phyloP scores from a whole-genome alignment of 2,329 filamentous ascomycete species.

The Ploettnerulaceae sp. region DNA sequence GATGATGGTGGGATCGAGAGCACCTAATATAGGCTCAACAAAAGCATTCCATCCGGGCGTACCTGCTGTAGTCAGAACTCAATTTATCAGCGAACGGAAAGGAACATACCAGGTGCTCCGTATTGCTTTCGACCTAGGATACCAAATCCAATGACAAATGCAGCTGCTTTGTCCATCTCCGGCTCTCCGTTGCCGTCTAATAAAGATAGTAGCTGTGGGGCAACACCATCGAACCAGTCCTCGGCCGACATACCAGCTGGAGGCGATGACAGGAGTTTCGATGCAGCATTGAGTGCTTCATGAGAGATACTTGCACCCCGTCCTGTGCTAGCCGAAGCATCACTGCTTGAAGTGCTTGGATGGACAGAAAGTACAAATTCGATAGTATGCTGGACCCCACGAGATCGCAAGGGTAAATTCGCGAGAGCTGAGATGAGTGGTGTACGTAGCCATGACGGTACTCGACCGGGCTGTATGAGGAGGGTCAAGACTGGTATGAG shows the following conservation, averaged over 20 bases:
- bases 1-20: constrained; percentile 41
- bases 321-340: constrained; percentile 29
- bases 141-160: constrained; percentile 61
- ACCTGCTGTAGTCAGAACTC: constrained; percentile 35
- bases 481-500: constrained; percentile 59
- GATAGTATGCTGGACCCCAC: constrained; percentile 62
- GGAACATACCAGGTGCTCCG: constrained; percentile 53
- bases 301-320: constrained; percentile 61
- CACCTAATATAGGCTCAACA: constrained; percentile 51
- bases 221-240: constrained; percentile 55
- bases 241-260: constrained; percentile 50
- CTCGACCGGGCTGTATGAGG: constrained; percentile 55
- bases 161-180: constrained; percentile 54
- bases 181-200: constrained; percentile 56
- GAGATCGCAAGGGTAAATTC: constrained; percentile 53
- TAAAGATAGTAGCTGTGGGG: constrained; percentile 55
- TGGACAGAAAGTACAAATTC: constrained; percentile 70
- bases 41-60: constrained; percentile 58
- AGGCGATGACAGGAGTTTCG: constrained; percentile 55
- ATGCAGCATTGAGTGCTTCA: constrained; percentile 61
- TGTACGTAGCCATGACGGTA: constrained; percentile 55
- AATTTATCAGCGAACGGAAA: background rate
- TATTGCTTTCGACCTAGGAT: constrained; percentile 59
- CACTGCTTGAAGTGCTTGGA: constrained; percentile 36
- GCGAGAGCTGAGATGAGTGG: constrained; percentile 55